Conservation (phyloP, 2,329 filamentous ascomycete species). For the Ceratocystiopsis sp. region DNA sequence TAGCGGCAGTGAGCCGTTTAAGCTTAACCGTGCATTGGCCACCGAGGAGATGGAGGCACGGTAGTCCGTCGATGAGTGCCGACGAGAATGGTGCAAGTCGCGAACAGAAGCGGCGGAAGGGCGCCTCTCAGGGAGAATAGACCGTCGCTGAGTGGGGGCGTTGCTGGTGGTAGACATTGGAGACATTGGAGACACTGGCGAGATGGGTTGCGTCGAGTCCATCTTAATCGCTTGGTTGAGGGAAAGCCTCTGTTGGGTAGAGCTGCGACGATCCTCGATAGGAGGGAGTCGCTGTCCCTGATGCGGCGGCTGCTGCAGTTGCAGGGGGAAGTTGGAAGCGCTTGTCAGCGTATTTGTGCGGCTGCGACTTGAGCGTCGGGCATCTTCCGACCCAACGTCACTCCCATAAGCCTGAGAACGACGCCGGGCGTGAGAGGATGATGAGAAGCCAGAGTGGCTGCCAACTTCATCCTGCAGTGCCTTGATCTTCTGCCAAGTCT, state of each 20-base stretch:
- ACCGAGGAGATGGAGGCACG: constrained; percentile 20
- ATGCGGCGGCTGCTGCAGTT: constrained; percentile 5
- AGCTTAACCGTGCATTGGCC: too few relatives aligned
- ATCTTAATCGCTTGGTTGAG: constrained; percentile 31
- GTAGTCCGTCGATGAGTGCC: constrained; percentile 76
- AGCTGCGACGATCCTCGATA: constrained; percentile 27
- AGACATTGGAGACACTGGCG: constrained; percentile 18
- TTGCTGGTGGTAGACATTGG: constrained; percentile 15
- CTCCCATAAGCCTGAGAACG: constrained; percentile 41
- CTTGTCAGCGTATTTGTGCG: constrained; percentile 41
- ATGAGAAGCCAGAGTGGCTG: constrained; percentile 22
- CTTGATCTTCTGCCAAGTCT: constrained; percentile 96
- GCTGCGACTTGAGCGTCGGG: constrained; percentile 31
- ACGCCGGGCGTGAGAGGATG: constrained; percentile 18
- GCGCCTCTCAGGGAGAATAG: constrained; percentile 30
- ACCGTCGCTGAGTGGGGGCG: constrained; percentile 17
- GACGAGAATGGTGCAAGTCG: constrained; percentile 66
- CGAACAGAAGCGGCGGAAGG: constrained; percentile 72
- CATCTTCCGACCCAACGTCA: constrained; percentile 39
- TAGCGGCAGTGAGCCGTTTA: constrained; percentile 9
- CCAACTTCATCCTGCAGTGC: constrained; percentile 74
- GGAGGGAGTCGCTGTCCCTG: constrained; percentile 21
- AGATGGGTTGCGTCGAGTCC: constrained; percentile 23
- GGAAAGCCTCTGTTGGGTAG: constrained; percentile 32
- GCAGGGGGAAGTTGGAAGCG: constrained; percentile 30